Conservation (phyloP, 768 basidiomycete species). For the Hemileccinum impolitum region DNA sequence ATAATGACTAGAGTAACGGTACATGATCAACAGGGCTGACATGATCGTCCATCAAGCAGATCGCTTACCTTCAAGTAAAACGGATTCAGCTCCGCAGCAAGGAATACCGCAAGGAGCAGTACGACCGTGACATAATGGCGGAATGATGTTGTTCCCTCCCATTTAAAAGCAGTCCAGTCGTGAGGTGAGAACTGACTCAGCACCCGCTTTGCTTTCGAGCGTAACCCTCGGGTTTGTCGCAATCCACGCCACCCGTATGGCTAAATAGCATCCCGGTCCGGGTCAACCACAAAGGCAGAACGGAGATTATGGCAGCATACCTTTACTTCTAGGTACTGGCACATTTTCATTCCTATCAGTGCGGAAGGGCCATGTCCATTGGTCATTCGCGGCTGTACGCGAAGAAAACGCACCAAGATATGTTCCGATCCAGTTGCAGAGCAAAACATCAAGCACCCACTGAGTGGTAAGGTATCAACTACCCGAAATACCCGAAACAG, state of each 20-base stretch:
- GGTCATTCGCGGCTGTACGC: constrained; percentile 8
- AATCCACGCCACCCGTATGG: constrained; percentile 85
- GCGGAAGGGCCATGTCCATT: constrained; percentile 7
- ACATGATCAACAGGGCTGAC: constrained; percentile 22
- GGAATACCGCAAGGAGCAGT: constrained; percentile 68
- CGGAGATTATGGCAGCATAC: constrained; percentile 32
- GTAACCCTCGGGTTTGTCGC: constrained; percentile 70
- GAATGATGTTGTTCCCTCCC: constrained; percentile 78
- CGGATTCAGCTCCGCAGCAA: constrained; percentile 82
- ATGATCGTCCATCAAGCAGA: constrained; percentile 1
- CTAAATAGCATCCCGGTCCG: constrained; percentile 35
- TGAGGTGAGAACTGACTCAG: constrained; percentile 83
- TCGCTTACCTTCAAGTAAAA: constrained; percentile 78
- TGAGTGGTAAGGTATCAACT: constrained; percentile 30
- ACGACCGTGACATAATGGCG: constrained; percentile 75
- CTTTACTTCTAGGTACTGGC: constrained; percentile 86
- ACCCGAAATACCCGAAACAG: constrained; percentile 2
- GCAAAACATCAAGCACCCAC: constrained; percentile 85
- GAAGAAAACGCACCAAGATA: constrained; percentile 57
- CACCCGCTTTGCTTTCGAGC: constrained; percentile 76
- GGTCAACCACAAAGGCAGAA: background rate
- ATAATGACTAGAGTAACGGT: constrained; percentile 40
- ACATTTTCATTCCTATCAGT: constrained; percentile 74
- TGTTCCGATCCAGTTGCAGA: constrained; percentile 88
- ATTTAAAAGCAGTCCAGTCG: constrained; percentile 85